Conservation (phyloP, 1,284 basidiomycete species). For the Paramarasmius palmivorus region DNA sequence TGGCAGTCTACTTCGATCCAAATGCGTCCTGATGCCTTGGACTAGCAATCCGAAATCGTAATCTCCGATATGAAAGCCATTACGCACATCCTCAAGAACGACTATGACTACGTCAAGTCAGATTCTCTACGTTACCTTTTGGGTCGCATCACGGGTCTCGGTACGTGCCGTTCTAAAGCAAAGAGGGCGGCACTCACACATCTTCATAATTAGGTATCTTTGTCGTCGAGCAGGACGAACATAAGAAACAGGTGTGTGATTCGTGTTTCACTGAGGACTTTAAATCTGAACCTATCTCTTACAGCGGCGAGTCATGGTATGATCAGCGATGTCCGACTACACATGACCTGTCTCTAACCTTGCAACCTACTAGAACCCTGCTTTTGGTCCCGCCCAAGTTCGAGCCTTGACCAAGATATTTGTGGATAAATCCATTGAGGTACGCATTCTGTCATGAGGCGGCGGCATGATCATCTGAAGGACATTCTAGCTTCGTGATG, state of each 20-base stretch:
- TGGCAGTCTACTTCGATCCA: too few relatives aligned
- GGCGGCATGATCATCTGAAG: neutral
- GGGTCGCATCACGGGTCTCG: slow-evolving; percentile 8
- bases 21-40: too few relatives aligned
- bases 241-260: slow-evolving; percentile 12
- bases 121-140: slow-evolving; percentile 2
- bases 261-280: too few relatives aligned
- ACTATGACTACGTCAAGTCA: slow-evolving; percentile 11
- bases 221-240: slow-evolving; percentile 12
- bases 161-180: neutral
- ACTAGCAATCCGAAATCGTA: neutral
- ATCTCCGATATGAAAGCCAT: slow-evolving; percentile 13
- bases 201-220: slow-evolving; percentile 9
- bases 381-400: slow-evolving; percentile 14
- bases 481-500: slow-evolving; percentile 43
- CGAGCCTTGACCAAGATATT: slow-evolving; percentile 13
- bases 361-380: slow-evolving; percentile 12
- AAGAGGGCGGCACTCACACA: neutral
- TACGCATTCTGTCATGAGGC: neutral
- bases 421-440: slow-evolving; percentile 15
- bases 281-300: too few relatives aligned
- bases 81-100: slow-evolving; percentile 14
- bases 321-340: neutral
- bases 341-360: neutral
- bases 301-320: slow-evolving; percentile 16